Conservation (phyloP, 108 stramenopile genomes). For the Skeletonema potamos region DNA sequence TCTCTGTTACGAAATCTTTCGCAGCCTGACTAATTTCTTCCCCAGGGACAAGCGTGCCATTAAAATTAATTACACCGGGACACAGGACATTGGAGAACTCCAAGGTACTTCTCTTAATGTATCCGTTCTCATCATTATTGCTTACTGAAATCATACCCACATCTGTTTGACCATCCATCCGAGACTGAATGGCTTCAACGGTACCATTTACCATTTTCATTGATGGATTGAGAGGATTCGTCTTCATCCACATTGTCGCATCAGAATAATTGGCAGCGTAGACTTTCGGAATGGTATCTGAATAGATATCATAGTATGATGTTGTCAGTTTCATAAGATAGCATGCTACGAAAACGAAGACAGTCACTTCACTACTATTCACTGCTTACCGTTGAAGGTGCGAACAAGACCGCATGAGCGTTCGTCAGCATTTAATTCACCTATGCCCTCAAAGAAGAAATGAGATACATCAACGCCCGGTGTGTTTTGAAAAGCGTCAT, state of each 20-base stretch:
- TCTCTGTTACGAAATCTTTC: slow-evolving; percentile 1
- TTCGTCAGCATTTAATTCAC: neutral
- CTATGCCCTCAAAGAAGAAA: neutral
- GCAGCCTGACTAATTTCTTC: slow-evolving; percentile 13
- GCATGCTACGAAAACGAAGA: too few relatives aligned
- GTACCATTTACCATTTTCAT: slow-evolving; percentile 35
- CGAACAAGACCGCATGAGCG: slow-evolving; percentile 14
- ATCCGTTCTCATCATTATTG: neutral
- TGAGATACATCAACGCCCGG: slow-evolving; percentile 9
- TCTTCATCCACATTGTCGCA: slow-evolving; percentile 10
- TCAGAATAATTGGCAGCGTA: slow-evolving; percentile 20
- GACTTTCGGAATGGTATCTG: slow-evolving; percentile 14
- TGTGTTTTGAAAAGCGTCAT: slow-evolving; percentile 10
- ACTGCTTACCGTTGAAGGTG: neutral
- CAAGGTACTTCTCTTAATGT: neutral
- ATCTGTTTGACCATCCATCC: slow-evolving; percentile 14
- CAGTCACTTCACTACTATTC: too few relatives aligned
- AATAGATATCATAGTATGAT: too few relatives aligned
- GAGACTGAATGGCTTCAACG: neutral
- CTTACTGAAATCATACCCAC: neutral
- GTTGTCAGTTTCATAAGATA: too few relatives aligned
- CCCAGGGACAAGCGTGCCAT: neutral
- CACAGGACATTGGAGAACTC: slow-evolving; percentile 17
- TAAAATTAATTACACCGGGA: slow-evolving; percentile 14
- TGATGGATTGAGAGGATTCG: slow-evolving; percentile 14